Evolutionary conservation across 2,329 filamentous ascomycete species (phyloP).

Genomic region (Beauveria bassiana): DNA sequence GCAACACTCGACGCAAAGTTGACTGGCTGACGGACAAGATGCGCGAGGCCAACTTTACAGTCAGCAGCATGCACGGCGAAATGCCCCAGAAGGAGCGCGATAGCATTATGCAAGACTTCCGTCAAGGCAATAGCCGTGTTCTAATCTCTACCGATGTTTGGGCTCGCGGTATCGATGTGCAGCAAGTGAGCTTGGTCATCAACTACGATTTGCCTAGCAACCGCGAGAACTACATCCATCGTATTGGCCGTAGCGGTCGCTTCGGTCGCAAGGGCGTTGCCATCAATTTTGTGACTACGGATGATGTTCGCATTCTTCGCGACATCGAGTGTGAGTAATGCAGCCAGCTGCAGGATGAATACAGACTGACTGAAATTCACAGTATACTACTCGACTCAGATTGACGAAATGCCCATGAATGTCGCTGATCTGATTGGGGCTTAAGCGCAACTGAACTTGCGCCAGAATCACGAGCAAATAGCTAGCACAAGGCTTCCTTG

Average conservation of each 20-base stretch:
- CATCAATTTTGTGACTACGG: conserved; percentile 98
- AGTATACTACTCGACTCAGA: conserved; percentile 95
- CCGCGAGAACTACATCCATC: conserved; percentile 99
- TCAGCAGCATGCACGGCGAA: conserved; percentile 97
- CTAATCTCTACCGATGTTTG: conserved; percentile 96
- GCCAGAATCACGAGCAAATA: not conserved
- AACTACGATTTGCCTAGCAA: conserved; percentile 98
- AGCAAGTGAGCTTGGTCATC: conserved; percentile 96
- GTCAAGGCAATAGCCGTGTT: conserved; percentile 91
- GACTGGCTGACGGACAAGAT: conserved; percentile 99
- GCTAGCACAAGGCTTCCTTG: not conserved
- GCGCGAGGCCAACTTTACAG: conserved; percentile 97
- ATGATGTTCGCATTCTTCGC: conserved; percentile 92
- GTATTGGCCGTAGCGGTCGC: conserved; percentile 89
- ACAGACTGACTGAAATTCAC: conserved; percentile 25
- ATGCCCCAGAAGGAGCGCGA: conserved; percentile 98
- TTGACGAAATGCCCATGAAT: conserved; percentile 99
- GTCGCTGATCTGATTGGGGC: conserved; percentile 53
- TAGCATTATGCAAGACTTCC: conserved; percentile 98
- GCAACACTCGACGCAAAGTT: conserved; percentile 97
- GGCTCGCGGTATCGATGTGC: conserved; percentile 97
- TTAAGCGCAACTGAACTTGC: conserved; percentile 21
- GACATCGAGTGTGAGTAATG: conserved; percentile 78
- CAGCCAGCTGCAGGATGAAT: not conserved
- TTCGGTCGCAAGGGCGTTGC: conserved; percentile 98